A percentile compares a stretch with the other conserved stretches of the same genome.
Evolutionary conservation across 116 monocot species (phyloP).

Genomic region (Dioscorea cayenensis): DNA sequence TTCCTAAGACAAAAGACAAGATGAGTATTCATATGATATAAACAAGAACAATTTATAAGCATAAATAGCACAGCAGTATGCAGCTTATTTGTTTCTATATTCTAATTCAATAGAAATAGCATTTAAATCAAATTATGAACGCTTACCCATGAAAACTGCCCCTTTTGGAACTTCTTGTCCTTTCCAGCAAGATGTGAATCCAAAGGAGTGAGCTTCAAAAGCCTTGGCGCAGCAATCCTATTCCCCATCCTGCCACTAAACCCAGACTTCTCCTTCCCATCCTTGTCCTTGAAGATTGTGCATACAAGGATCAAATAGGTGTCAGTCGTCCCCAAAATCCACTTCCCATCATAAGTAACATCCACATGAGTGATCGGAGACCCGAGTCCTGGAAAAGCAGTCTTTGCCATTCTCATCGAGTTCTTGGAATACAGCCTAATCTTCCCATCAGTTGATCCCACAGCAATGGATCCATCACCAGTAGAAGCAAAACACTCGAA

Average conservation of each 20-base stretch:
- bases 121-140: neutral
- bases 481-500: conserved; percentile 94
- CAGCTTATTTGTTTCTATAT: no score
- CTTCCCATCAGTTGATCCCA: conserved; percentile 97
- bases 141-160: conserved; percentile 96
- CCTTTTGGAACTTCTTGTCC: conserved; percentile 75
- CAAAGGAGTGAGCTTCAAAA: conserved; percentile 90
- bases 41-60: no score
- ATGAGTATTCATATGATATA: no score
- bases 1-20: no score
- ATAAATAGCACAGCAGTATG: no score
- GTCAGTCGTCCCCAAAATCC: conserved; percentile 93
- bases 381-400: conserved; percentile 91
- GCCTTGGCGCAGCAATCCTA: conserved; percentile 87
- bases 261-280: conserved; percentile 93
- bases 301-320: conserved; percentile 88
- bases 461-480: conserved; percentile 94
- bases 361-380: conserved; percentile 92
- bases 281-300: conserved; percentile 89
- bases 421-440: conserved; percentile 89
- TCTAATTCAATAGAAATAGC: no score
- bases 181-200: conserved; percentile 80
- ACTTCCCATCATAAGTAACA: conserved; percentile 97
- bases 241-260: conserved; percentile 94
- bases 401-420: conserved; percentile 99